These are phyloP conservation scores for Entophlyctis helioformis DNA, from an alignment of 192 early-diverging fungal genomes.

Conservation along the genomic window DNA sequence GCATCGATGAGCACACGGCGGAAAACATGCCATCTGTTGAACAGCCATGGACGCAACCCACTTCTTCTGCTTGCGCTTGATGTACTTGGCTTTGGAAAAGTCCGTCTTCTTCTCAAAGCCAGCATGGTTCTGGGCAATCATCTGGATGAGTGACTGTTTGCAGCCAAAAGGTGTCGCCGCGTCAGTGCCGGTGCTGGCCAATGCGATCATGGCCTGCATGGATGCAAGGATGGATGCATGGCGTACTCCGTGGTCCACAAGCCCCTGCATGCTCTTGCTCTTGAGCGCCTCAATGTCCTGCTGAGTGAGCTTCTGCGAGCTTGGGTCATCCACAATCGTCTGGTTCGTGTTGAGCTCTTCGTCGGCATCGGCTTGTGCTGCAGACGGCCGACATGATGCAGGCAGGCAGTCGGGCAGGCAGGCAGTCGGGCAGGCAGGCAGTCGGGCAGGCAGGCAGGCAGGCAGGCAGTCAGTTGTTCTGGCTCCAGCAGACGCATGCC, in stretches of 20 bases:
- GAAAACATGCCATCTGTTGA: background rate
- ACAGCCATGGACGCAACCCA: conserved; percentile 5
- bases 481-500: no score
- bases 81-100: conserved; percentile 91
- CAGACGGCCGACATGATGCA: no score
- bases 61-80: conserved; percentile 54
- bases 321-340: conserved; percentile 60
- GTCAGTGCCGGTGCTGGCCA: no score
- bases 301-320: conserved; percentile 66
- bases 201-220: no score
- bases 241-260: conserved; percentile 38
- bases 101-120: conserved; percentile 89
- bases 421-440: no score
- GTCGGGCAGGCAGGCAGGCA: no score
- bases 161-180: no score
- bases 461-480: no score
- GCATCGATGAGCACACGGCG: background rate
- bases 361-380: conserved; percentile 42
- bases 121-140: conserved; percentile 67
- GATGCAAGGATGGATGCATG: no score
- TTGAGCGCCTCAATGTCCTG: conserved; percentile 80
- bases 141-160: conserved; percentile 59
- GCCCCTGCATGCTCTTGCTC: conserved; percentile 53
- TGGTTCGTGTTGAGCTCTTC: conserved; percentile 73
- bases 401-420: no score